Conservation (phyloP, 169 alveolate genomes). For the Cryptosporidium ryanae region DNA sequence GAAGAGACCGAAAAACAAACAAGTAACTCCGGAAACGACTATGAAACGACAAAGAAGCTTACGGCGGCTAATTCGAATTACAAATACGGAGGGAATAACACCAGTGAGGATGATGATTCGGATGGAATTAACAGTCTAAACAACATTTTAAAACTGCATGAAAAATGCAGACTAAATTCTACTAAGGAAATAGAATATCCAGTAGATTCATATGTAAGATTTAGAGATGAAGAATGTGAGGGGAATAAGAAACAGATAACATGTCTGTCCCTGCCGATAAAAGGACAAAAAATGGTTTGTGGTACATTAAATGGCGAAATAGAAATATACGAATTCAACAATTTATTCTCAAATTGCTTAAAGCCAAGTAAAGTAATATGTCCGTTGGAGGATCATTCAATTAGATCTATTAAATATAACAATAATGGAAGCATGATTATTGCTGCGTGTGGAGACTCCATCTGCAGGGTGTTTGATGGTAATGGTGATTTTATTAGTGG, state of each 20-base stretch:
- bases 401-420: constrained; percentile 37
- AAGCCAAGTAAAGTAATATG: constrained; percentile 37
- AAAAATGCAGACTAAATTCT: neutral
- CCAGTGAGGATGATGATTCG: neutral
- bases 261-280: constrained; percentile 9
- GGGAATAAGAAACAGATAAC: constrained; percentile 15
- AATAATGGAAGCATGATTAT: constrained; percentile 34
- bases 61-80: no score
- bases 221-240: neutral
- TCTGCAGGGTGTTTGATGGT: constrained; percentile 37
- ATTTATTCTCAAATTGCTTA: constrained; percentile 26
- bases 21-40: neutral
- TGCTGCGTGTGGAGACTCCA: constrained; percentile 69
- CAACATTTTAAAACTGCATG: constrained; percentile 19
- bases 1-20: neutral
- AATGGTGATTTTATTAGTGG: constrained; percentile 56
- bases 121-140: constrained; percentile 44
- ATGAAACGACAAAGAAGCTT: no score
- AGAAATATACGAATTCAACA: constrained; percentile 47
- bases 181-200: constrained; percentile 21
- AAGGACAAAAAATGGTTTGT: constrained; percentile 53
- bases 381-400: constrained; percentile 55
- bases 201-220: constrained; percentile 1
- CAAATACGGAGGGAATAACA: neutral
- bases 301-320: constrained; percentile 45